Evolutionary conservation across 2,329 filamentous ascomycete genomes (phyloP), one percentile per base, ranked within the genome.

Genomic region (Botrytis galanthina): DNA sequence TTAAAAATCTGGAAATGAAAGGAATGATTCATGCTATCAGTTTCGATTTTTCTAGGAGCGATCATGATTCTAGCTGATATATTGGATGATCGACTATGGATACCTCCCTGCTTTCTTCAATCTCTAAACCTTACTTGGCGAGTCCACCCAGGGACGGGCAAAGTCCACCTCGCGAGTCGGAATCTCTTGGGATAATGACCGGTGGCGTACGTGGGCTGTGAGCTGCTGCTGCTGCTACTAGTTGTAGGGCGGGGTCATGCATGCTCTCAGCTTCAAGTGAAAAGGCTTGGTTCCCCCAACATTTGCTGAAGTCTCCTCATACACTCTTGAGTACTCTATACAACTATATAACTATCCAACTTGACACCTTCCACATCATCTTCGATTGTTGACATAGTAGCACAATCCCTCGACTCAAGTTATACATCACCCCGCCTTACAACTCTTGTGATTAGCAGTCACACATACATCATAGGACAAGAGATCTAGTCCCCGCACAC

Each of bases 111-210:
- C n/a, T 16, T 18, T 57, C n/a, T 8, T 57, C 37, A 63, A 32
- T 42, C 9, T 16, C 10, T 37, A 69, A 42, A 42, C 20, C 54
- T 39, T 39, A 29, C 48, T 42, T 69, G 48, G 35, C 35, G 48
- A 48, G 26, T 20, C 44, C 64, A 42, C 16, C 48, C 32, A 42
- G 26, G 35, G 26, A 20, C 35, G 64, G 48, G 1, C 3, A 42
- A 57, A 68, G 35, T 18, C 66, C 66, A 54, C 32, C n/a, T 54
- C 64, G 64, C 46, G 39, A 22, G 66, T 69, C 66, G 51, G 48
- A 32, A 32, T 12, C n/a, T 39, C 14, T 54, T 68, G 46, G 22
- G 46, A 54, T 29, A 48, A 54, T 20, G n/a, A 68, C 46, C 64
- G 64, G 46, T 68, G 37, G 32, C 46, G 63, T 37, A 16, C 16